These are phyloP conservation scores for Byssoonygena ceratinophila DNA, from an alignment of 2,329 filamentous ascomycete species.

Conservation along the genomic window DNA sequence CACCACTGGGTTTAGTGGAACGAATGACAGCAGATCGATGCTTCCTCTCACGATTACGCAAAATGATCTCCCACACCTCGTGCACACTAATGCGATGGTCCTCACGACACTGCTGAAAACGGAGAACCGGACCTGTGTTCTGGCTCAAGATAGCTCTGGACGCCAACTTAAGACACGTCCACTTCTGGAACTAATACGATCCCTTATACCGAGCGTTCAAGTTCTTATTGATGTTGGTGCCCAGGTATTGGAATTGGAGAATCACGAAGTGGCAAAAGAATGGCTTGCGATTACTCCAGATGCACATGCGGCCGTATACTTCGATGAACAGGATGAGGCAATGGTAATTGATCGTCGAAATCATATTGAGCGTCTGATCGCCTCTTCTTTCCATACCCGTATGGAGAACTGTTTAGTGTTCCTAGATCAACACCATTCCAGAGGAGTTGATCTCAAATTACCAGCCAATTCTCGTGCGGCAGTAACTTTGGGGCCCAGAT, in stretches of 20 bases:
- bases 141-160: constrained; percentile 11
- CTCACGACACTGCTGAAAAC: constrained; percentile 44
- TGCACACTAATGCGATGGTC: constrained; percentile 55
- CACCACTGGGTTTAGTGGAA: constrained; percentile 56
- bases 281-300: constrained; percentile 43
- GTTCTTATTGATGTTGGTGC: constrained; percentile 60
- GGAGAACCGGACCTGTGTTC: constrained; percentile 34
- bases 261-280: constrained; percentile 39
- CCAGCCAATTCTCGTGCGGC: constrained; percentile 51
- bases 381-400: constrained; percentile 41
- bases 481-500: constrained; percentile 53
- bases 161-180: constrained; percentile 28
- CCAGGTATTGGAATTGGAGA: constrained; percentile 51
- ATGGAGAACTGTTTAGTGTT: constrained; percentile 54
- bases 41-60: constrained; percentile 47
- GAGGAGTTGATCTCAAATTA: constrained; percentile 58
- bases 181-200: constrained; percentile 37
- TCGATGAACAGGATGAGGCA: constrained; percentile 30
- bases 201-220: constrained; percentile 32
- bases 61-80: constrained; percentile 41
- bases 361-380: constrained; percentile 30
- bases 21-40: constrained; percentile 48
- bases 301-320: constrained; percentile 44
- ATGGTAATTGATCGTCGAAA: constrained; percentile 25
- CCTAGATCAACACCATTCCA: constrained; percentile 59